Percentiles rank a stretch among this genome's conserved stretches.
Conservation (phyloP, 345 rosid genomes). For the Citrus medica region DNA sequence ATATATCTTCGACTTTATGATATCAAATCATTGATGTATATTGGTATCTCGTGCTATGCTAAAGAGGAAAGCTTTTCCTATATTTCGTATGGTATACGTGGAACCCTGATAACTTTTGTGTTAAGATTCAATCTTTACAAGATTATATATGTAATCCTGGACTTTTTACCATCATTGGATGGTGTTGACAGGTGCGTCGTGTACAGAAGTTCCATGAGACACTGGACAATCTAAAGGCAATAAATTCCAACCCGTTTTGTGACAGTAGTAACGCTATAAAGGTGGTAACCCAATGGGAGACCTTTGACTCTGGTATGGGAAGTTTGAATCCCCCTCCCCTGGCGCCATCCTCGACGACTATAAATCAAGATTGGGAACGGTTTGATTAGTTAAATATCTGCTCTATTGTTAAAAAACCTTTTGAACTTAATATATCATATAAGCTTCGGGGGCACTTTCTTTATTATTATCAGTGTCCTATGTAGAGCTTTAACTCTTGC, state of each 20-base stretch:
- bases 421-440: not conserved
- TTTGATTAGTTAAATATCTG: conserved; percentile 48
- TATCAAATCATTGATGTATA: not conserved
- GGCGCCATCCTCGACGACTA: conserved; percentile 41
- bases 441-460: not conserved
- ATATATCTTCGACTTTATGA: not conserved
- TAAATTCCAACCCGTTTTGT: conserved; percentile 53
- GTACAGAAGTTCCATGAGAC: conserved; percentile 66
- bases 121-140: conserved; percentile 1
- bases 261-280: conserved; percentile 40
- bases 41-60: not conserved
- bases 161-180: not conserved
- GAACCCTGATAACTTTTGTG: not conserved
- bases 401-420: not conserved
- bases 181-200: conserved; percentile 55
- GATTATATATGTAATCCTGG: not conserved
- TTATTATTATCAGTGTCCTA: not conserved
- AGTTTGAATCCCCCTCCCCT: conserved; percentile 68
- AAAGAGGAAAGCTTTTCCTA: not conserved
- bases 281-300: conserved; percentile 75
- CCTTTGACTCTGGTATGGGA: conserved; percentile 67
- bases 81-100: not conserved
- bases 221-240: conserved; percentile 66
- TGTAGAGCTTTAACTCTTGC: not conserved
- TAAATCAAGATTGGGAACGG: conserved; percentile 70